Evolutionary conservation across 768 basidiomycete genomes (phyloP).

Genomic region (Tylopilus felleus): DNA sequence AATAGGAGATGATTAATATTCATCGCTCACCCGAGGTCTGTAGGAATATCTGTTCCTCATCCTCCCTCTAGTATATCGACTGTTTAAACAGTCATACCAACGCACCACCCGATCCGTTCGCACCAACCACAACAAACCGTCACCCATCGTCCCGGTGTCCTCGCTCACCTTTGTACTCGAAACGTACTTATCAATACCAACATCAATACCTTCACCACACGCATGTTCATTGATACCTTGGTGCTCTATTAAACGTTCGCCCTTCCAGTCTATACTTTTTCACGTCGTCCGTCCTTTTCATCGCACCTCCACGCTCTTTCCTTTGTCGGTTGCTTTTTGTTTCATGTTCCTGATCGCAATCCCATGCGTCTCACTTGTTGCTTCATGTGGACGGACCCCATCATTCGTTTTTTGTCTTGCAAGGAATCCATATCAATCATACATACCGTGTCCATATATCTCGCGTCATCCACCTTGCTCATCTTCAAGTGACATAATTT

Average conservation of each 20-base stretch:
- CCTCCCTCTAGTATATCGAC: neutral
- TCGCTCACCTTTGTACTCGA: conserved; percentile 16
- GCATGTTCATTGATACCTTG: conserved; percentile 14
- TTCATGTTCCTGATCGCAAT: neutral
- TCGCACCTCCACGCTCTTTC: neutral
- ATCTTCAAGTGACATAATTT: neutral
- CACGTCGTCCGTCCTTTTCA: neutral
- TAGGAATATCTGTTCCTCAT: neutral
- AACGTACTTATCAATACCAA: conserved; percentile 10
- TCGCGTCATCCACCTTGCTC: neutral
- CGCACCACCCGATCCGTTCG: neutral
- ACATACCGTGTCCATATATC: conserved; percentile 8
- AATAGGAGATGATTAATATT: conserved; percentile 38
- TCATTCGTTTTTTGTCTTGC: conserved; percentile 3
- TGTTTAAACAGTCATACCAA: neutral
- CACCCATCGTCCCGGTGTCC: neutral
- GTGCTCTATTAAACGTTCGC: conserved; percentile 5
- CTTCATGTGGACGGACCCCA: conserved; percentile 4
- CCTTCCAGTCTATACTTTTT: conserved; percentile 8
- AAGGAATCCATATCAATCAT: conserved; percentile 16
- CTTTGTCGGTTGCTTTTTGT: neutral
- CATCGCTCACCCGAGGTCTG: neutral
- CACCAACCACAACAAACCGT: neutral
- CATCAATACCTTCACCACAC: neutral
- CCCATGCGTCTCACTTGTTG: neutral